Evolutionary conservation across 257 asterid genomes (phyloP).

Genomic region (Salvia hispanica): DNA sequence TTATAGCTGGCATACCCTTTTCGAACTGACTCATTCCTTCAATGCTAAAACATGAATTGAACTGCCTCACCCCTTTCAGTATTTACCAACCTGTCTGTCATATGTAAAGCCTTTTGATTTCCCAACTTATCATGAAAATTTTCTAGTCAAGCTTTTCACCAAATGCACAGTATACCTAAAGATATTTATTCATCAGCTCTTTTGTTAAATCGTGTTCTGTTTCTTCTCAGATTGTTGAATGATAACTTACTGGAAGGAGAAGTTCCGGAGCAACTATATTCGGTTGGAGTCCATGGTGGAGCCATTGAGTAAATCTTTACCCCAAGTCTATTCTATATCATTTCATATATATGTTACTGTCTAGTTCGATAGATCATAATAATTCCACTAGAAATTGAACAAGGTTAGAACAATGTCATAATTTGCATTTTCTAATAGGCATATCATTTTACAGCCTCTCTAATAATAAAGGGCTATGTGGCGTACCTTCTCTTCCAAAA

Average conservation of each 20-base stretch:
- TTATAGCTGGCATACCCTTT: neutral
- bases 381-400: neutral
- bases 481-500: slow-evolving; percentile 78
- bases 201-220: neutral
- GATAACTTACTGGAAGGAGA: slow-evolving; percentile 73
- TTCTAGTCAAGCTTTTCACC: neutral
- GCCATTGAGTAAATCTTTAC: slow-evolving; percentile 74
- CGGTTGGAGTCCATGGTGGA: slow-evolving; percentile 96
- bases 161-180: neutral
- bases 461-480: slow-evolving; percentile 84
- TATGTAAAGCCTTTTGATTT: no score
- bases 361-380: neutral
- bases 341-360: neutral
- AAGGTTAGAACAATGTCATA: no score
- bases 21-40: no score
- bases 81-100: no score
- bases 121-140: neutral
- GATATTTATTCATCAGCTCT: neutral
- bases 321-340: neutral
- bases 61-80: no score
- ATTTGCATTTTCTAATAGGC: slow-evolving; percentile 3
- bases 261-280: slow-evolving; percentile 84
- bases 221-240: slow-evolving; percentile 47
- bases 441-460: slow-evolving; percentile 58
- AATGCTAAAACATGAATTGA: no score